Evolutionary conservation across 2,329 filamentous ascomycete species (phyloP), one percentile per base, ranked within the genome.

Genomic region (Thelonectria rubi): DNA sequence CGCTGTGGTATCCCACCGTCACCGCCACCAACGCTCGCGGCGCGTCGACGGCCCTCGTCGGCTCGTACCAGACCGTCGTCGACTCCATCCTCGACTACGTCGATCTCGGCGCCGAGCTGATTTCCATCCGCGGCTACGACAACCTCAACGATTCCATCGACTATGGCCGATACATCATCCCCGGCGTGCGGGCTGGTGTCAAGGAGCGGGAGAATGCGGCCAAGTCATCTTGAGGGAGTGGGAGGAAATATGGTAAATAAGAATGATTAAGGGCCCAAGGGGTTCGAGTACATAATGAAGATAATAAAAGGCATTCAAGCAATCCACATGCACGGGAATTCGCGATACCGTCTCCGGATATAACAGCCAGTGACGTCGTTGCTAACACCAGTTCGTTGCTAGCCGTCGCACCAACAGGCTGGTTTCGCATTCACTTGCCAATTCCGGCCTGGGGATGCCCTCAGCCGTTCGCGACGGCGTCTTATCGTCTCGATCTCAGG

Each of bases 1-100:
- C 84, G 1, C 74, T 88, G n/a, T 88, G 86, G 85, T 88, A 87
- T 71, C 84, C 85, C 0, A 88, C 86, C 0, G 86, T 88, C 5
- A 86, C 84, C 2, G 85, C 85, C 2, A 88, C 86, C 1, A 85
- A 85, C 69, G 86, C 86, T 1, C 78, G 84, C 1, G 86, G 86
- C 1, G 86, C 86, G 0, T 86, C 84, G 0, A 88, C 85, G 1
- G 85, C 85, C 0, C 74, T 88, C 37, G 85, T 87, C 0, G 85
- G 85, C 3, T 84, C 82, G 2, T 76, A 76, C 21, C 75, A 85
- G 71, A 87, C 84, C 0, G 74, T 87, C 14, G 74, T 78, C 2
- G 83, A 86, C 39, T 84, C 83, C 7, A 79, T 87, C 24, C 67
- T 87, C 2, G 84, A 87, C 68, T 87, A 88, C 65, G 81, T 86